Conservation (phyloP, 805 yeast genomes). For the Zygosaccharomyces gambellarensis region DNA sequence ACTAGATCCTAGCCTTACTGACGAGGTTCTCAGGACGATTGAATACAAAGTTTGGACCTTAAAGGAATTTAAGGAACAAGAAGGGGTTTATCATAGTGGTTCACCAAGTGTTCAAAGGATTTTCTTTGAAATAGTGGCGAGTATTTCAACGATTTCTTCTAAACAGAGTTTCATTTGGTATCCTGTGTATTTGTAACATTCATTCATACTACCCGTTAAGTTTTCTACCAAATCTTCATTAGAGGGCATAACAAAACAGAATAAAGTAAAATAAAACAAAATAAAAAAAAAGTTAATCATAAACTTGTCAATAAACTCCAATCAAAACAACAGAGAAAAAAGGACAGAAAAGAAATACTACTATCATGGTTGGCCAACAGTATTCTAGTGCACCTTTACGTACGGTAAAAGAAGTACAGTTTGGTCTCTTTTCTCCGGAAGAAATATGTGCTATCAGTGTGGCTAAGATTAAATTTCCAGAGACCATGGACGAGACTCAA, state of each 20-base stretch:
- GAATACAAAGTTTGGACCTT: background rate
- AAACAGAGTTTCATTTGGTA: constrained; percentile 2
- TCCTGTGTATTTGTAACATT: constrained; percentile 1
- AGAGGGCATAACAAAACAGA: background rate
- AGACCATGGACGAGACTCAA: constrained; percentile 98
- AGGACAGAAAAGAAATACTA: constrained; percentile 4
- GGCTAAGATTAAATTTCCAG: constrained; percentile 96
- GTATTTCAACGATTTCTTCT: background rate
- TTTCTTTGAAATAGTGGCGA: constrained; percentile 3
- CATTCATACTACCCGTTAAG: background rate
- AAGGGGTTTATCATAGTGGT: background rate
- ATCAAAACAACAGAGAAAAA: constrained; percentile 5
- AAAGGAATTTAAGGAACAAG: background rate
- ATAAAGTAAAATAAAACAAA: background rate
- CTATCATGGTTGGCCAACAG: constrained; percentile 55
- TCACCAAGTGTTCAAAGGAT: background rate
- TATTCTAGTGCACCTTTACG: constrained; percentile 98
- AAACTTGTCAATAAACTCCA: constrained; percentile 1
- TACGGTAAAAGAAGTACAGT: constrained; percentile 96
- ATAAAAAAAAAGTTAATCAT: background rate
- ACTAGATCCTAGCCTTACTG: background rate
- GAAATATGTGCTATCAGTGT: constrained; percentile 96
- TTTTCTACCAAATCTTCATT: background rate
- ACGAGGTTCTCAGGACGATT: constrained; percentile 4
- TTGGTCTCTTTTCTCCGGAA: constrained; percentile 96